phyloP scores from a whole-genome alignment of 192 early-diverging fungal species.

The Mortierella alpina region DNA sequence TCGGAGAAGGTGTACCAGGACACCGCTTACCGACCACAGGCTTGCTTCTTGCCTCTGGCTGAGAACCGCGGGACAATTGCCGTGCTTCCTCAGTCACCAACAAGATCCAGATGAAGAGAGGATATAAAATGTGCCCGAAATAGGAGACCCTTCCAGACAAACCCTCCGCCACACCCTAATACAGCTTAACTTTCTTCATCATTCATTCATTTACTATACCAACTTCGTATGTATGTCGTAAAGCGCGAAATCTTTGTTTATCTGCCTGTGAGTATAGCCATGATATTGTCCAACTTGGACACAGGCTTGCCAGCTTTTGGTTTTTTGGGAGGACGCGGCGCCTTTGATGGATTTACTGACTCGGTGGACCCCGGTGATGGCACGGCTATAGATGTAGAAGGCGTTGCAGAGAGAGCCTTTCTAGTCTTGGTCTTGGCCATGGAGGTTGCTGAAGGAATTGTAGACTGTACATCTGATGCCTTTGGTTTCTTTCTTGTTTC shows the following conservation, averaged over 20 bases:
- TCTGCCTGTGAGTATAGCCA: conserved; percentile 44
- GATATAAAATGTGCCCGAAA: too few relatives aligned
- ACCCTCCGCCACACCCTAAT: too few relatives aligned
- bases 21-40: too few relatives aligned
- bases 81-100: too few relatives aligned
- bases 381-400: neutral
- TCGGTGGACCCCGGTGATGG: neutral
- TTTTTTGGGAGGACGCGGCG: conserved; percentile 13
- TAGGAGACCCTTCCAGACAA: too few relatives aligned
- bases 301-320: conserved; percentile 16
- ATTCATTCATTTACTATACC: too few relatives aligned
- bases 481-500: conserved; percentile 4
- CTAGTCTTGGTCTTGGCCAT: neutral
- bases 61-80: too few relatives aligned
- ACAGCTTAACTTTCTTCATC: too few relatives aligned
- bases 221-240: too few relatives aligned
- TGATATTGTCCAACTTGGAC: conserved; percentile 46
- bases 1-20: too few relatives aligned
- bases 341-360: conserved; percentile 1
- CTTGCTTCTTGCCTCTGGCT: too few relatives aligned
- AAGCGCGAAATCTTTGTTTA: conserved; percentile 9
- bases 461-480: neutral
- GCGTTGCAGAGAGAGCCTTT: neutral
- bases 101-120: too few relatives aligned
- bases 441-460: neutral